Base-by-base conservation (phyloP, 352 stramenopile species). In the Blastocystis sp. region DNA sequence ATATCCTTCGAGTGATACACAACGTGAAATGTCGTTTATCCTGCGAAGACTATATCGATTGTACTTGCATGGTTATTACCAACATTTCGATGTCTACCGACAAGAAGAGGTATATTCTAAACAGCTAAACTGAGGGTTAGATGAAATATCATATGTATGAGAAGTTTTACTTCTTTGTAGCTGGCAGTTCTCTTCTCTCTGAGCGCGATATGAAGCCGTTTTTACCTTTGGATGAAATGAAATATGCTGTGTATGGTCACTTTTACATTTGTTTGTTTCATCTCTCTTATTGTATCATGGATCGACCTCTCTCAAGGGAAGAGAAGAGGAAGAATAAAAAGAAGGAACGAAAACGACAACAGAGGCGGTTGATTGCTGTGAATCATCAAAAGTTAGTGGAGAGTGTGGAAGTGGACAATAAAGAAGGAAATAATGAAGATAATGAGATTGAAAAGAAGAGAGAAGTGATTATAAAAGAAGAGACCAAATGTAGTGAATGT, bases 271-370 rank as follows among this genome's bases (percentile, higher is more conserved):
- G n/a, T 37, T 60, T 64, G 17, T 62, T 17, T 6, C 9, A 44
- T 15, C 4, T n/a, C n/a, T n/a, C n/a, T n/a, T n/a, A n/a, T n/a
- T n/a, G 15, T 3, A 53, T 42, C 42, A 84, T 84, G 73, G 73
- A 84, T 0, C 22, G 0, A 3, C n/a, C 27, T 9, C 33, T 84
- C 11, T 68, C 73, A 40, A 33, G 73, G 37, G 73, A 58, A 24
- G 73, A 84, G 22, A 84, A 84, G 73, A 64, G 73, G n/a, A 84
- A 68, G 42, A 64, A 22, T 11, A 66, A 84, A 68, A 84, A 84
- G 73, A 84, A 84, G 56, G 24, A 84, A n/a, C 1, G 73, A 66
- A 84, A 84, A 40, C 57, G 40, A 57, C 6, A 51, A 48, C 53
- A 68, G 42, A 17, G 73, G 17, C n/a, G 66, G 35, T 62, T 37